Base-by-base conservation (phyloP, 257 asterid species). In the Datura wrightii region DNA sequence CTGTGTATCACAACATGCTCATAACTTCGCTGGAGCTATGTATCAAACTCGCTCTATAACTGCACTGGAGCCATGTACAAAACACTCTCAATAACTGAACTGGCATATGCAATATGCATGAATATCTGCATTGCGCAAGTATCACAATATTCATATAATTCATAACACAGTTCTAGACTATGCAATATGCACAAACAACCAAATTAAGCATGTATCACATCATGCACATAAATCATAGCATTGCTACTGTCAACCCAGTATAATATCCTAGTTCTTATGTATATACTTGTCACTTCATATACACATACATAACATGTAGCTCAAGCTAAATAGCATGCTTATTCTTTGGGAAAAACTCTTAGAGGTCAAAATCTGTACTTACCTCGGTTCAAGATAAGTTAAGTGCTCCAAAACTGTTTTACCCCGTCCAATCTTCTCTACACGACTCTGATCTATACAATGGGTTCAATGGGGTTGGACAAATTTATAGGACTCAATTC, bases 321-420 rank as follows among this genome's bases (percentile, higher is more conserved):
- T 69, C 13, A 41, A 69, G 79, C 48, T 41, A 39, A 0, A 39
- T 69, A 69, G 53, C 48, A 69, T 16, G 53, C 53, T 69, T 69
- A 69, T 69, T 69, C 13, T 39, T 15, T 4, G n/a, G 53, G n/a
- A 0, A 39, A 16, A 8, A 8, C 36, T n/a, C 79, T n/a, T 69
- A 16, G 79, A 69, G 76, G 50, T 37, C 76, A 62, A 15, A 37
- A 39, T 37, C 76, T 66, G 24, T 39, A 37, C 76, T 66, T 67
- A 67, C 76, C 69, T 7, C 3, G 50, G 48, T 66, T 16, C 50
- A 0, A 37, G 76, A 15, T 67, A 67, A 66, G 44, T 11, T 37
- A 15, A 7, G 5, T 66, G 48, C 24, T 67, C 76, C 50, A 6
- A 16, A 67, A 37, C 19, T 67, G 1, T 7, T 67, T 37, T 67